These are phyloP conservation scores for Priceomyces carsonii DNA, from an alignment of 805 yeast genomes.

Conservation along the genomic window DNA sequence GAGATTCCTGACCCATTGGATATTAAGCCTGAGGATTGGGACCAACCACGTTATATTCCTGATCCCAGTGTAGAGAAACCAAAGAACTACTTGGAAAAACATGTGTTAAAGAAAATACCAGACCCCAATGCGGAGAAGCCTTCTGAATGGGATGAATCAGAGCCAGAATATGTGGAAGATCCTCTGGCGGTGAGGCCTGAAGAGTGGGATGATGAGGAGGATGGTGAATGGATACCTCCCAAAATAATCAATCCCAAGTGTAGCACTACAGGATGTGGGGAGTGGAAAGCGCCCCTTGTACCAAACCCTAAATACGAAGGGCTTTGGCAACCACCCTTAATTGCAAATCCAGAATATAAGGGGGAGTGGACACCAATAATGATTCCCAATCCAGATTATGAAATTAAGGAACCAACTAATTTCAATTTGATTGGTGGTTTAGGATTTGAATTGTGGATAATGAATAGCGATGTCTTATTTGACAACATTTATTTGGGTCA, in stretches of 20 bases:
- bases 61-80: constrained; percentile 77
- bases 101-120: constrained; percentile 55
- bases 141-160: constrained; percentile 74
- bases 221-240: constrained; percentile 83
- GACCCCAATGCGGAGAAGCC: constrained; percentile 75
- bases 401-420: constrained; percentile 54
- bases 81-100: constrained; percentile 79
- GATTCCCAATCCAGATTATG: constrained; percentile 71
- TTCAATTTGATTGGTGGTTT: constrained; percentile 67
- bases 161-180: constrained; percentile 59
- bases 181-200: constrained; percentile 68
- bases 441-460: constrained; percentile 90
- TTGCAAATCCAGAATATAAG: constrained; percentile 72
- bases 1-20: constrained; percentile 58
- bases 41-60: constrained; percentile 60
- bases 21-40: constrained; percentile 80
- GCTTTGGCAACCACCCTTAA: constrained; percentile 69
- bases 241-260: constrained; percentile 74
- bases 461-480: constrained; percentile 72
- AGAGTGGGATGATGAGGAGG: constrained; percentile 88
- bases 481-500: constrained; percentile 87
- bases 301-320: constrained; percentile 75
- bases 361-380: constrained; percentile 76
- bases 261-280: constrained; percentile 72
- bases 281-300: constrained; percentile 69